Percentiles rank a stretch among this genome's conserved stretches.
Evolutionary conservation across 2,329 filamentous ascomycete genomes (phyloP).

Genomic region (Trichocomaceae sp.): DNA sequence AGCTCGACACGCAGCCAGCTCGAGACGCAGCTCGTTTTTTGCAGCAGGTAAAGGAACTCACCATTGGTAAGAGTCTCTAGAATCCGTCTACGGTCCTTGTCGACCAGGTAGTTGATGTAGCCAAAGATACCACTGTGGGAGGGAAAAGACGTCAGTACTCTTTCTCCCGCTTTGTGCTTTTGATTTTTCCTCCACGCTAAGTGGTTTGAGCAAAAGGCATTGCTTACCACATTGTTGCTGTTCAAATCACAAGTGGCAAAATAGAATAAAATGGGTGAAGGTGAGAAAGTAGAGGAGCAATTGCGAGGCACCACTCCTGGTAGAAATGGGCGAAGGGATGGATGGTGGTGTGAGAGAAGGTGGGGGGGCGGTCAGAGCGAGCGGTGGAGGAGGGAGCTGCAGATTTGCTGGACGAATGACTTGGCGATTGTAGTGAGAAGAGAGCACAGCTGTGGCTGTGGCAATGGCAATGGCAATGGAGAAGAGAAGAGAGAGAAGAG

Average conservation of each 20-base stretch:
- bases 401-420: neutral
- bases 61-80: slow-evolving; percentile 94
- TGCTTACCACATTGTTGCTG: slow-evolving; percentile 33
- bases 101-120: slow-evolving; percentile 98
- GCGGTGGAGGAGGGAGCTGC: slow-evolving; percentile 1
- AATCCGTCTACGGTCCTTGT: slow-evolving; percentile 97
- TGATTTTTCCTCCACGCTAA: neutral
- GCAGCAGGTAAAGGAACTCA: slow-evolving; percentile 41
- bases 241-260: neutral
- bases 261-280: neutral
- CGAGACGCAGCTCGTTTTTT: neutral
- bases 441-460: neutral
- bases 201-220: neutral
- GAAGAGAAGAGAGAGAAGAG: neutral
- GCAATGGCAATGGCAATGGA: neutral
- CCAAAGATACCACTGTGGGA: slow-evolving; percentile 52
- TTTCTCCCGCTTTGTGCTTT: neutral
- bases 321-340: neutral
- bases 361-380: slow-evolving; percentile 7
- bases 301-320: neutral
- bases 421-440: neutral
- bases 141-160: slow-evolving; percentile 14
- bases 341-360: slow-evolving; percentile 2
- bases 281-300: neutral
- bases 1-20: slow-evolving; percentile 15